Evolutionary conservation across 2,329 filamentous ascomycete species (phyloP).

Genomic region (Rutstroemia sp.): DNA sequence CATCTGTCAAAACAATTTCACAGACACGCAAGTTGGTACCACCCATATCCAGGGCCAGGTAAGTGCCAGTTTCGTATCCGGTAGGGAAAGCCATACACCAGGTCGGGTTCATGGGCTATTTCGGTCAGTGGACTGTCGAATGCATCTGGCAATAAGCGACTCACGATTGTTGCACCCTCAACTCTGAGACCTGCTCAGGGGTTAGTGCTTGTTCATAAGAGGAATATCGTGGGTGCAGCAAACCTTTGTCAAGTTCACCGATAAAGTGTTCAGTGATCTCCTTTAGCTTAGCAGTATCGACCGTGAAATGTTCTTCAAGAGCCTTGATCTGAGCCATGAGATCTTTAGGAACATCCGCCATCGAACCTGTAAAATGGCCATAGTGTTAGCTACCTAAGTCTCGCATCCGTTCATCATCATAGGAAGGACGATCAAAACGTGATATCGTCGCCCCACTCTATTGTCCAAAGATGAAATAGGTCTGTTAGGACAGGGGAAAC

Average conservation of each 20-base stretch:
- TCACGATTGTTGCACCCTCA: constrained; percentile 86
- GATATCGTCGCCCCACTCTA: no score
- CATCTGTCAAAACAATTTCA: constrained; percentile 80
- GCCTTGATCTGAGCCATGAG: constrained; percentile 73
- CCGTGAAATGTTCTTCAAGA: constrained; percentile 77
- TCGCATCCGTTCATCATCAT: background rate
- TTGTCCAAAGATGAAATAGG: no score
- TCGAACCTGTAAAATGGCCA: constrained; percentile 56
- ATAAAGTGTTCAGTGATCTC: constrained; percentile 85
- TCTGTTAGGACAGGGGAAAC: no score
- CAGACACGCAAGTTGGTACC: constrained; percentile 94
- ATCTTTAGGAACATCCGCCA: constrained; percentile 84
- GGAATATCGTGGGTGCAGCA: background rate
- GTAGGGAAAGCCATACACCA: constrained; percentile 90
- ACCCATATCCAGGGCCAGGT: constrained; percentile 88
- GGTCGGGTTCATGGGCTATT: constrained; percentile 91
- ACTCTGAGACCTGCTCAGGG: constrained; percentile 60
- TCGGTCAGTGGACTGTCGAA: constrained; percentile 11
- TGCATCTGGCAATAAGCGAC: constrained; percentile 31
- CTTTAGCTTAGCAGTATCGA: constrained; percentile 76
- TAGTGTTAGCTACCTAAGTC: constrained; percentile 13
- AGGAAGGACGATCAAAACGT: no score
- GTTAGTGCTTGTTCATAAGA: constrained; percentile 7
- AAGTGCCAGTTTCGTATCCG: constrained; percentile 81
- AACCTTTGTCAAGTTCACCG: constrained; percentile 78